Evolutionary conservation across 139 green algal genomes (phyloP).

Genomic region (Diplosphaera chodatii): DNA sequence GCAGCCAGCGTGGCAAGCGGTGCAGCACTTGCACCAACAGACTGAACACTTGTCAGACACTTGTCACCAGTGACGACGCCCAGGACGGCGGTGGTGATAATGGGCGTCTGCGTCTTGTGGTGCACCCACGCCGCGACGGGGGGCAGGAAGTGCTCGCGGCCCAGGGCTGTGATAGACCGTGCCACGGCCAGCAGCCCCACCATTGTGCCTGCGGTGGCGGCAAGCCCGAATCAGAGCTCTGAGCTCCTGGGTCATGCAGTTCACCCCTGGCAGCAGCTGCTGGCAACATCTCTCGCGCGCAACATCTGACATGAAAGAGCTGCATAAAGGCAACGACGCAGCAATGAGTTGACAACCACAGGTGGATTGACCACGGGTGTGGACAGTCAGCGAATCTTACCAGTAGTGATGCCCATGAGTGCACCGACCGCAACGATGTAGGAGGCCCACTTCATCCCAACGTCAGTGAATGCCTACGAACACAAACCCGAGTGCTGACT

Average conservation of each 20-base stretch:
- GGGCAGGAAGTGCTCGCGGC: conserved; percentile 33
- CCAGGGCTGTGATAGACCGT: conserved; percentile 25
- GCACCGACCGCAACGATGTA: conserved; percentile 28
- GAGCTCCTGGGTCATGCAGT: no score
- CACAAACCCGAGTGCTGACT: no score
- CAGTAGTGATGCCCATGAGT: neutral
- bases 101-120: conserved; percentile 7
- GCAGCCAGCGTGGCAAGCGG: no score
- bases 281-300: no score
- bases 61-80: conserved; percentile 35
- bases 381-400: conserved; percentile 19
- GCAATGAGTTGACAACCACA: no score
- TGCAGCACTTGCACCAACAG: no score
- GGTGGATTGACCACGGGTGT: no score
- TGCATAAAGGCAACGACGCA: no score
- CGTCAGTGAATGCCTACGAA: conserved; percentile 14
- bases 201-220: conserved; percentile 16
- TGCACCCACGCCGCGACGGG: conserved; percentile 27
- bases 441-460: conserved; percentile 25
- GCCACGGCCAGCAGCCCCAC: conserved; percentile 19
- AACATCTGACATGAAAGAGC: no score
- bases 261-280: no score
- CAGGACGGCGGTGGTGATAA: conserved; percentile 25
- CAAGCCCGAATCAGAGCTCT: no score
- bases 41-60: neutral